A percentile compares a stretch with the other conserved stretches of the same genome.
Conservation (phyloP, 441 rosid genomes). For the Flueggea neowawraea region DNA sequence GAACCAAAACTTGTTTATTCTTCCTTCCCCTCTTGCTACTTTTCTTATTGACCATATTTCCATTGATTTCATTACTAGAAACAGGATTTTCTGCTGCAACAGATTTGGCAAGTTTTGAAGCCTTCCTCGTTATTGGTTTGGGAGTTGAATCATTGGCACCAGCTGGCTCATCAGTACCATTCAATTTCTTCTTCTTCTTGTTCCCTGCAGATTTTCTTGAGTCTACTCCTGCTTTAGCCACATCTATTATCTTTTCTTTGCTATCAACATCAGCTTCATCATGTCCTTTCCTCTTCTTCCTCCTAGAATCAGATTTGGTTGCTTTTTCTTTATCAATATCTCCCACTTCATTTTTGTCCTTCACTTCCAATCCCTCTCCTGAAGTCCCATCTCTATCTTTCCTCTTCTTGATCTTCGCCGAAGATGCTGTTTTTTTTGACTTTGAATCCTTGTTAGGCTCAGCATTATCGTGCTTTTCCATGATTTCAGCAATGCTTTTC, state of each 20-base stretch:
- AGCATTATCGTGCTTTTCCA: conserved; percentile 36
- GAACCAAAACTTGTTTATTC: conserved; percentile 11
- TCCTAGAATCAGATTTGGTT: conserved; percentile 2
- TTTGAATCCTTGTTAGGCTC: conserved; percentile 19
- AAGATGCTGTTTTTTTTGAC: conserved; percentile 14
- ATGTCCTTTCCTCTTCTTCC: conserved; percentile 18
- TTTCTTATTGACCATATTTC: conserved; percentile 9
- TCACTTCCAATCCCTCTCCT: conserved; percentile 4
- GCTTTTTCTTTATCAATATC: conserved; percentile 4
- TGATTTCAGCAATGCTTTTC: conserved; percentile 86
- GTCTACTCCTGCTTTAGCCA: conserved; percentile 5
- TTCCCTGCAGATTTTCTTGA: conserved; percentile 7
- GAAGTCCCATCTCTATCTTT: conserved; percentile 5
- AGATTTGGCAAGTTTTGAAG: conserved; percentile 17
- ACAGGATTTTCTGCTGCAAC: conserved; percentile 9
- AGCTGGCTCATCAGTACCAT: conserved; percentile 10
- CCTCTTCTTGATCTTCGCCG: conserved; percentile 32
- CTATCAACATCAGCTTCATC: conserved; percentile 12
- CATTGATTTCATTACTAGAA: conserved; percentile 16
- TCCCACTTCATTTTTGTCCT: conserved; percentile 1
- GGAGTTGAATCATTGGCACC: conserved; percentile 16
- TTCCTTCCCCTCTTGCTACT: conserved; percentile 19
- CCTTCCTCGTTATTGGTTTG: conserved; percentile 17
- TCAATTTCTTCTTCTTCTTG: conserved; percentile 12
- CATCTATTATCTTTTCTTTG: not conserved